These are phyloP conservation scores for Thermothielavioides terrestris DNA, from an alignment of 495 filamentous ascomycete species.

Conservation along the genomic window DNA sequence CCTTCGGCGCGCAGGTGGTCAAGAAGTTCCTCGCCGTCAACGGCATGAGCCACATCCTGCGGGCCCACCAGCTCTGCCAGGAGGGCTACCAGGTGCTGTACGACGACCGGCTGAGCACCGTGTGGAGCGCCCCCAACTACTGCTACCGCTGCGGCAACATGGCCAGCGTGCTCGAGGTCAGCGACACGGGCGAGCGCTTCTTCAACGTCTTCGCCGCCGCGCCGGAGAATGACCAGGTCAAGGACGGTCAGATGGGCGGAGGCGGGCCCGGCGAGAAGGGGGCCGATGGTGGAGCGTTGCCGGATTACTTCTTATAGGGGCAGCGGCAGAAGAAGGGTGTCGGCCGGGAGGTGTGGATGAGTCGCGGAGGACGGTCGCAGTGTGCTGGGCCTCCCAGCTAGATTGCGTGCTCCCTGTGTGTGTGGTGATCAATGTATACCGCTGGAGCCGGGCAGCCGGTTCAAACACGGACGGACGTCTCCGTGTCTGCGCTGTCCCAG, in stretches of 20 bases:
- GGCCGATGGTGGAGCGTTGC: conserved; percentile 42
- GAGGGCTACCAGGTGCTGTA: conserved; percentile 95
- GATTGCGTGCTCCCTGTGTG: no score
- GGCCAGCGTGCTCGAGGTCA: conserved; percentile 93
- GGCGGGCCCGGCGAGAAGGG: conserved; percentile 35
- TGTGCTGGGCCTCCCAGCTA: no score
- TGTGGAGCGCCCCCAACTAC: conserved; percentile 97
- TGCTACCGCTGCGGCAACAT: conserved; percentile 96
- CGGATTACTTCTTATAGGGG: conserved; percentile 47
- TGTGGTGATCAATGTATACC: no score
- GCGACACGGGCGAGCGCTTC: conserved; percentile 78
- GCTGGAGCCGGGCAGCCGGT: no score
- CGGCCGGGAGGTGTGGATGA: neutral
- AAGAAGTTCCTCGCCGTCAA: conserved; percentile 97
- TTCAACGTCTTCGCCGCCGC: conserved; percentile 98
- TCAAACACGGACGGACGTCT: no score
- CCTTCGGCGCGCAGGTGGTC: conserved; percentile 93
- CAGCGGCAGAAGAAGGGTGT: neutral
- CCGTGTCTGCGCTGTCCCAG: no score
- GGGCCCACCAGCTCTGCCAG: conserved; percentile 94
- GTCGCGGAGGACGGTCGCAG: no score
- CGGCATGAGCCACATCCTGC: conserved; percentile 89
- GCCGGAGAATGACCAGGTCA: conserved; percentile 87
- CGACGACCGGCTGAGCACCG: conserved; percentile 86
- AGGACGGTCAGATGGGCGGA: conserved; percentile 61